A percentile compares a stretch with the other conserved stretches of the same genome.
These are phyloP conservation scores for Jatropha multifida DNA, from an alignment of 441 rosid genomes.

Conservation along the genomic window DNA sequence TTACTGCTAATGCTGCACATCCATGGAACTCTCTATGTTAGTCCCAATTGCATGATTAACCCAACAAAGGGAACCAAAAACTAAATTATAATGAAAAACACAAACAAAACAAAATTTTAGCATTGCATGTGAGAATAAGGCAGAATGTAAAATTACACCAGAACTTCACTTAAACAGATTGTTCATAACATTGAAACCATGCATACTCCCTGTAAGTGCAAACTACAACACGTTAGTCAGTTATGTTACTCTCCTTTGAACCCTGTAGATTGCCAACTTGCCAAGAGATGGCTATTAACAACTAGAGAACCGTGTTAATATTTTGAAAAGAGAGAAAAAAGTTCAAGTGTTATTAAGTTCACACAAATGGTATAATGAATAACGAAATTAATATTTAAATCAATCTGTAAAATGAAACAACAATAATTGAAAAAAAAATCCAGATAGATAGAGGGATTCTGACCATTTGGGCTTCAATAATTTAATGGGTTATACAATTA, in stretches of 20 bases:
- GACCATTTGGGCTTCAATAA: constrained; percentile 16
- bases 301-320: not conserved
- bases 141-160: not conserved
- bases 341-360: not conserved
- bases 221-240: no score
- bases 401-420: not conserved
- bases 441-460: not conserved
- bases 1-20: not conserved
- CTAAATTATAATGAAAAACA: not conserved
- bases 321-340: not conserved
- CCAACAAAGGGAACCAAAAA: not conserved
- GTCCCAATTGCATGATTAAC: not conserved
- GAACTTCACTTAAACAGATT: no score
- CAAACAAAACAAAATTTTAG: not conserved
- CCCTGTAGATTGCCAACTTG: not conserved
- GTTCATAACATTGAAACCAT: not conserved
- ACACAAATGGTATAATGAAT: not conserved
- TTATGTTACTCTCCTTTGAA: not conserved
- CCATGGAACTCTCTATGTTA: not conserved
- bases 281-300: not conserved
- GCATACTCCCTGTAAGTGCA: not conserved
- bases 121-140: not conserved
- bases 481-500: constrained; percentile 1
- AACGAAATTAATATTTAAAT: not conserved
- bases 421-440: not conserved